These are phyloP conservation scores for Blastobotrys apis DNA, from an alignment of 1,139 yeast species.

Conservation along the genomic window DNA sequence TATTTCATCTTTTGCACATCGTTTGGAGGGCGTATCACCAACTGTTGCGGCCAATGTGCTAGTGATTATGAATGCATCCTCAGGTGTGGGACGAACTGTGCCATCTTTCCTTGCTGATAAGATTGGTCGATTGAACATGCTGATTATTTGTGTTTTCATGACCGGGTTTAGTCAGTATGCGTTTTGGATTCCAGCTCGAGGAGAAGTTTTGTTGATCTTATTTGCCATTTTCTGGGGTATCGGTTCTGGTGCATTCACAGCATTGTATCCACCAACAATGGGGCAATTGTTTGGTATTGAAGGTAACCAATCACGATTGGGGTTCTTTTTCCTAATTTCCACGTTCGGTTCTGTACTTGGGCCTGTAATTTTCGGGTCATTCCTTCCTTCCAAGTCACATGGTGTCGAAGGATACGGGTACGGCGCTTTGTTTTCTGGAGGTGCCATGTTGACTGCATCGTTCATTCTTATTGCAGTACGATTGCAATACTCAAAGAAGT, in stretches of 20 bases:
- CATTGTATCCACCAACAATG: constrained; percentile 37
- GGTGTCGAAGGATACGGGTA: constrained; percentile 2
- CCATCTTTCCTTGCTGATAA: constrained; percentile 54
- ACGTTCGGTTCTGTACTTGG: constrained; percentile 43
- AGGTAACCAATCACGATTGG: constrained; percentile 38
- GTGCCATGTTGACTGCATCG: constrained; percentile 7
- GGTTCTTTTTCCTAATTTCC: constrained; percentile 54
- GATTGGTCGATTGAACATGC: constrained; percentile 53
- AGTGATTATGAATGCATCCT: constrained; percentile 55
- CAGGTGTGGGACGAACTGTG: constrained; percentile 53
- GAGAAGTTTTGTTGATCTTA: constrained; percentile 40
- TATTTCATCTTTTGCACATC: constrained; percentile 50
- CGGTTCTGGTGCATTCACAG: constrained; percentile 41
- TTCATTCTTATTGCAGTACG: constrained; percentile 6
- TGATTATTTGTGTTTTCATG: constrained; percentile 32
- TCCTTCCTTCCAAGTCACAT: constrained; percentile 21
- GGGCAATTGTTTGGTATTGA: constrained; percentile 47
- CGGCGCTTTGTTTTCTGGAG: constrained; percentile 5
- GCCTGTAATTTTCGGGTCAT: constrained; percentile 47
- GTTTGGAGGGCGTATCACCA: constrained; percentile 52
- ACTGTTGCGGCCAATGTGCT: constrained; percentile 37
- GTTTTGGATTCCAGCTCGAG: constrained; percentile 36
- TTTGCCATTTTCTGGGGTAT: constrained; percentile 48
- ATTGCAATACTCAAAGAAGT: constrained; percentile 6
- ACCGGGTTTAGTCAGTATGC: constrained; percentile 32